A percentile compares a stretch with the other conserved stretches of the same genome.
These are phyloP conservation scores for Pythium brassicae DNA, from an alignment of 352 stramenopile species.

Conservation along the genomic window DNA sequence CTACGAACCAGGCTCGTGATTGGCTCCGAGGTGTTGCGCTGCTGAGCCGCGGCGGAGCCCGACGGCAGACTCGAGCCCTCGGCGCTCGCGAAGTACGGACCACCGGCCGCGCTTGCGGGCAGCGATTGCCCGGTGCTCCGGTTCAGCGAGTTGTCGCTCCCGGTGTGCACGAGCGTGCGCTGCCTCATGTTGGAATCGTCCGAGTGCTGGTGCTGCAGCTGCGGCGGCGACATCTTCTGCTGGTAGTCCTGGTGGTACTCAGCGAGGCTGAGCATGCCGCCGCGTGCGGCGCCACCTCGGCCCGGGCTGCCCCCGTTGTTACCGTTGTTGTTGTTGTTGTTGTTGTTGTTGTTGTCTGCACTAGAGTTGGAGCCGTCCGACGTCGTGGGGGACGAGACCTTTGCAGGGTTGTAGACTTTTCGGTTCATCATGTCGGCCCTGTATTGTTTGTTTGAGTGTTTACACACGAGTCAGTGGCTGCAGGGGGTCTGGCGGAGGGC, in stretches of 20 bases:
- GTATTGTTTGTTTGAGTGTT: slow-evolving; percentile 3
- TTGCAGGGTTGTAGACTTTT: slow-evolving; percentile 62
- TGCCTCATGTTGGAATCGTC: neutral
- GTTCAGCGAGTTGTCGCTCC: slow-evolving; percentile 14
- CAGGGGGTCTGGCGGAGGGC: neutral
- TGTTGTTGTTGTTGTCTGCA: slow-evolving; percentile 63
- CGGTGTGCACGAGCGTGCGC: slow-evolving; percentile 5
- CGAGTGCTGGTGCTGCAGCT: slow-evolving; percentile 9
- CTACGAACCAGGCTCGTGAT: slow-evolving; percentile 40
- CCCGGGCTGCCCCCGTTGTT: slow-evolving; percentile 44
- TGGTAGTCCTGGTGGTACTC: slow-evolving; percentile 45
- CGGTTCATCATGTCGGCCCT: slow-evolving; percentile 78
- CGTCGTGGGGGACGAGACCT: slow-evolving; percentile 63
- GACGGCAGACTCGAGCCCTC: slow-evolving; percentile 25
- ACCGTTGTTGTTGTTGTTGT: slow-evolving; percentile 69
- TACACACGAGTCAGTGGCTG: slow-evolving; percentile 2
- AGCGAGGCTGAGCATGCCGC: slow-evolving; percentile 18
- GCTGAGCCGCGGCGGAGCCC: slow-evolving; percentile 20
- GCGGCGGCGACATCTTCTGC: slow-evolving; percentile 12
- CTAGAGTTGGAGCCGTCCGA: slow-evolving; percentile 78
- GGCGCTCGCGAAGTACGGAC: slow-evolving; percentile 23
- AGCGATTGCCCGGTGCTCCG: slow-evolving; percentile 11
- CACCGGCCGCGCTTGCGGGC: slow-evolving; percentile 1
- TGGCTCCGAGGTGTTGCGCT: slow-evolving; percentile 35
- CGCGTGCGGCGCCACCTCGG: slow-evolving; percentile 19